Percentiles rank a stretch among this genome's conserved stretches.
Conservation (phyloP, 306 rosid species). For the Trichosanthes truncata region DNA sequence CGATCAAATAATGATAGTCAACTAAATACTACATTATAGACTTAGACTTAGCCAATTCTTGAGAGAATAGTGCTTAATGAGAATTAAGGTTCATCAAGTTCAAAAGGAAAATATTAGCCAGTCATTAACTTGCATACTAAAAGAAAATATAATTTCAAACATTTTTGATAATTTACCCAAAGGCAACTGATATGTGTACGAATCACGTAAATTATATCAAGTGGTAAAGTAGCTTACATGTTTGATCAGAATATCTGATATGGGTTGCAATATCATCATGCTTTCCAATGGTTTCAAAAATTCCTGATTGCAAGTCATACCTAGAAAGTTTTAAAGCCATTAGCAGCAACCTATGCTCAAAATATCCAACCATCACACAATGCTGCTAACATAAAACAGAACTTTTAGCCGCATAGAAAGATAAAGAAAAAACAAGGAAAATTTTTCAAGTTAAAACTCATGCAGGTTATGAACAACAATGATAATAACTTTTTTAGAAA, state of each 20-base stretch:
- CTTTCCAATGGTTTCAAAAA: conserved; percentile 36
- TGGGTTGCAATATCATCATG: conserved; percentile 69
- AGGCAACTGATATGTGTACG: conserved; percentile 16
- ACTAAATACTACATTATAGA: background rate
- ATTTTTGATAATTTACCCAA: background rate
- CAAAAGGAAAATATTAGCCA: background rate
- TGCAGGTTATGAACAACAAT: background rate
- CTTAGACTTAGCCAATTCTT: background rate
- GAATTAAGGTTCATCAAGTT: background rate
- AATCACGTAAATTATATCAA: conserved; percentile 3
- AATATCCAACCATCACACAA: background rate
- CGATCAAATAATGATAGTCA: background rate
- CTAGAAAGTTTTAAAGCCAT: conserved; percentile 28
- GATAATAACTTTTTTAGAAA: background rate
- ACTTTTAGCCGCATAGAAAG: background rate
- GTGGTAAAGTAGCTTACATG: conserved; percentile 37
- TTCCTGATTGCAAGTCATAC: conserved; percentile 69
- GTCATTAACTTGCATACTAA: background rate
- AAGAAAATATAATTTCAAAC: background rate
- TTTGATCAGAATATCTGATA: conserved; percentile 57
- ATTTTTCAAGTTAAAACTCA: background rate
- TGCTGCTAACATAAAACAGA: background rate
- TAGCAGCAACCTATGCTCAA: conserved; percentile 8
- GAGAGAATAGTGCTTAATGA: background rate
- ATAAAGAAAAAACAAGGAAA: background rate